Conservation (phyloP, 306 rosid genomes). For the Cucurbita pepo region DNA sequence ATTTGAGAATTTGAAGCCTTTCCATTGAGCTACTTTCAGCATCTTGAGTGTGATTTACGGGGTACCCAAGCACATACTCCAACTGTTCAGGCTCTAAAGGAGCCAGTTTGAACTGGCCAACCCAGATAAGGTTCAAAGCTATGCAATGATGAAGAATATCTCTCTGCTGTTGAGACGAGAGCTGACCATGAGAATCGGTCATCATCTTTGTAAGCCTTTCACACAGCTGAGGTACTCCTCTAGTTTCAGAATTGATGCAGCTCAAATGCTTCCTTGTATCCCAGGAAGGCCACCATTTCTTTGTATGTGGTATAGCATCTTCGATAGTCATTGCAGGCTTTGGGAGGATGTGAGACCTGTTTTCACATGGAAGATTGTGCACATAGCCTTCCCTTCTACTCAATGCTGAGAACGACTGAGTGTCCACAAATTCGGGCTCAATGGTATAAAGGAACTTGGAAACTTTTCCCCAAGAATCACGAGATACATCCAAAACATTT, state of each 20-base stretch:
- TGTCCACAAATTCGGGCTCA: constrained; percentile 65
- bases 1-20: constrained; percentile 46
- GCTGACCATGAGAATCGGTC: constrained; percentile 33
- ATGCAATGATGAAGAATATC: constrained; percentile 50
- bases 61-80: constrained; percentile 71
- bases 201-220: constrained; percentile 39
- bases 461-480: constrained; percentile 57
- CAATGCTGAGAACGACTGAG: constrained; percentile 53
- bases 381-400: constrained; percentile 71
- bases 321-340: constrained; percentile 52
- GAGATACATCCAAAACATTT: constrained; percentile 30
- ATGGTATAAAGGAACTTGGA: constrained; percentile 55
- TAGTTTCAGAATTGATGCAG: constrained; percentile 43
- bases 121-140: constrained; percentile 60
- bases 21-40: constrained; percentile 31
- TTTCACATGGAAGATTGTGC: constrained; percentile 77
- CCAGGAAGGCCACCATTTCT: constrained; percentile 93
- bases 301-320: constrained; percentile 51
- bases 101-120: constrained; percentile 39
- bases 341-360: constrained; percentile 49
- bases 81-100: constrained; percentile 49
- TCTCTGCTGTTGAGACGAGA: constrained; percentile 38
- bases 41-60: constrained; percentile 41
- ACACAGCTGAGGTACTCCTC: constrained; percentile 41
- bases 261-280: constrained; percentile 61